Evolutionary conservation across 352 stramenopile genomes (phyloP).

Genomic region (Pythium coloratum): DNA sequence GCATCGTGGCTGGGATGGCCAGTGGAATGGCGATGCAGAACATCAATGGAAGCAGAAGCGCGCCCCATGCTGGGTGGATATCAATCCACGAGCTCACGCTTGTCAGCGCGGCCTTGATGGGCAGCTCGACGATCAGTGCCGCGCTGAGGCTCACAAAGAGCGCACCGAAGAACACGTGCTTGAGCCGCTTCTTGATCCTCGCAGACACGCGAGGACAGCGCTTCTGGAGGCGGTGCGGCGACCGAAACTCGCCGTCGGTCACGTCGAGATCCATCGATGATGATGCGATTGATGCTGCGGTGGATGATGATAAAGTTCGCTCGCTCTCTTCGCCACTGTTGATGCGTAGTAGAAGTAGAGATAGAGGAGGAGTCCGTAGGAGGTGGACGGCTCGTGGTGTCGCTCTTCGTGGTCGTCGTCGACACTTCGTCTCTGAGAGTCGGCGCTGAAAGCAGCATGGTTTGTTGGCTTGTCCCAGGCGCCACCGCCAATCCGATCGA

Average conservation of each 20-base stretch:
- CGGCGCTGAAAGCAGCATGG: background rate
- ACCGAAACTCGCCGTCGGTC: slow-evolving; percentile 1
- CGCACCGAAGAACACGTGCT: slow-evolving; percentile 19
- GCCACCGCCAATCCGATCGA: background rate
- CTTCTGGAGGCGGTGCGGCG: slow-evolving; percentile 14
- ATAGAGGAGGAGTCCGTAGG: background rate
- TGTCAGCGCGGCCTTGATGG: slow-evolving; percentile 42
- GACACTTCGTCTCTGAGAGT: background rate
- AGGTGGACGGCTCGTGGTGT: background rate
- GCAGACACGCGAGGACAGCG: slow-evolving; percentile 1
- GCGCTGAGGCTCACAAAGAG: slow-evolving; percentile 17
- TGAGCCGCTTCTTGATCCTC: slow-evolving; percentile 28
- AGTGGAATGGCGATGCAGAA: slow-evolving; percentile 57
- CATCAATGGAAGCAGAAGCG: slow-evolving; percentile 57
- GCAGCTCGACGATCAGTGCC: slow-evolving; percentile 34
- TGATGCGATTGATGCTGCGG: background rate
- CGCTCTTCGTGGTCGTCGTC: background rate
- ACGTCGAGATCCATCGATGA: slow-evolving; percentile 10
- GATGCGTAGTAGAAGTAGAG: background rate
- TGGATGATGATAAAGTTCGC: background rate
- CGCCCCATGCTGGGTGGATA: slow-evolving; percentile 38
- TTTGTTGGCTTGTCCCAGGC: background rate
- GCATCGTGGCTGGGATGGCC: slow-evolving; percentile 63
- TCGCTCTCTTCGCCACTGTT: background rate
- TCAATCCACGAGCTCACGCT: slow-evolving; percentile 49